Conservation (phyloP, 768 basidiomycete species). For the Tricholoma furcatifolium region DNA sequence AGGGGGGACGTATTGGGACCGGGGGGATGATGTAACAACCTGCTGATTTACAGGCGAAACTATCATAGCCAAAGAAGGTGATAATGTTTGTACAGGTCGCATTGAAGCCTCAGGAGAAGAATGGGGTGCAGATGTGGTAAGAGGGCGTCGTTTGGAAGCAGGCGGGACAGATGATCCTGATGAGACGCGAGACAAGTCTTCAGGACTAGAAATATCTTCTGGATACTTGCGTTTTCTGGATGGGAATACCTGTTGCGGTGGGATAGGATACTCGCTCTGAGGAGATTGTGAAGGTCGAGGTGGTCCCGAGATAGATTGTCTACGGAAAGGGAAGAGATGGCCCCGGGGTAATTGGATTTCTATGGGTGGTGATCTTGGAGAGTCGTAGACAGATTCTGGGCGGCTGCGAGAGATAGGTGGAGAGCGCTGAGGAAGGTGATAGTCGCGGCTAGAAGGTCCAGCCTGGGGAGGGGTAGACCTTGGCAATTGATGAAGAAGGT, state of each 20-base stretch:
- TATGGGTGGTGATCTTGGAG: constrained; percentile 20
- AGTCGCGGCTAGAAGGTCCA: constrained; percentile 14
- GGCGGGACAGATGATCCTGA: constrained; percentile 25
- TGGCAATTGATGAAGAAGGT: constrained; percentile 19
- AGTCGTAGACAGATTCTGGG: constrained; percentile 11
- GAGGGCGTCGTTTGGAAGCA: constrained; percentile 36
- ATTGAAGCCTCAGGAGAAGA: constrained; percentile 25
- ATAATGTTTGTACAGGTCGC: constrained; percentile 46
- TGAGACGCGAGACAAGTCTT: constrained; percentile 20
- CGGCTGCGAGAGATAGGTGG: constrained; percentile 16
- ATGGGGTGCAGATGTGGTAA: constrained; percentile 26
- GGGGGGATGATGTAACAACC: constrained; percentile 38
- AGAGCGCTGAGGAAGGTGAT: constrained; percentile 14
- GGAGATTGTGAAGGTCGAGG: constrained; percentile 44
- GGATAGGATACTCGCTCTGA: constrained; percentile 29
- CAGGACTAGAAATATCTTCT: constrained; percentile 32
- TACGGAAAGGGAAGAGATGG: constrained; percentile 39
- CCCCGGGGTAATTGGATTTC: constrained; percentile 41
- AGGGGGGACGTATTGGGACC: constrained; percentile 29
- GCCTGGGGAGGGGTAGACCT: constrained; percentile 13
- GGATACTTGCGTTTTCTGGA: constrained; percentile 46
- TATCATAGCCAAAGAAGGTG: constrained; percentile 64
- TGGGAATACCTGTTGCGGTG: constrained; percentile 34
- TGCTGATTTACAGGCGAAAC: constrained; percentile 53
- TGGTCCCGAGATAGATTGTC: constrained; percentile 42